Conservation (phyloP, 2,329 filamentous ascomycete genomes). For the Lizonia empirigonia region DNA sequence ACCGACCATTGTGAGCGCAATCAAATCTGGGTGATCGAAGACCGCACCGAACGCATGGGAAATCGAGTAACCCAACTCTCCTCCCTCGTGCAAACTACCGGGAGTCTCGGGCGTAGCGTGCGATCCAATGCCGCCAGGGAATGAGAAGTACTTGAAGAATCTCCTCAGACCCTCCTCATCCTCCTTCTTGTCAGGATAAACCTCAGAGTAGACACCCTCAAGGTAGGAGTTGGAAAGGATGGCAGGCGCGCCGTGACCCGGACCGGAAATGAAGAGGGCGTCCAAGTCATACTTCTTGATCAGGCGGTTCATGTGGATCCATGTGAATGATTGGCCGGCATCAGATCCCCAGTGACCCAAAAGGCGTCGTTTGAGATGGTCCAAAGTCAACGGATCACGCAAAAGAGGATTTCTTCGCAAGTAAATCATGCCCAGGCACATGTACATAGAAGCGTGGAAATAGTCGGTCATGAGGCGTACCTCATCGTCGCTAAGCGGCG, state of each 20-base stretch:
- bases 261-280: slow-evolving; percentile 74
- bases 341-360: slow-evolving; percentile 81
- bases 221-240: slow-evolving; percentile 78
- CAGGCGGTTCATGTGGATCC: slow-evolving; percentile 80
- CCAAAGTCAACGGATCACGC: slow-evolving; percentile 68
- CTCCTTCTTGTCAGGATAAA: slow-evolving; percentile 75
- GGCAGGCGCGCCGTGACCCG: slow-evolving; percentile 77
- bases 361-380: slow-evolving; percentile 75
- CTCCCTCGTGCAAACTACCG: slow-evolving; percentile 77
- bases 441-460: slow-evolving; percentile 75
- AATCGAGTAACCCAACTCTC: slow-evolving; percentile 80
- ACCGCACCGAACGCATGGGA: slow-evolving; percentile 80
- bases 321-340: slow-evolving; percentile 80
- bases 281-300: slow-evolving; percentile 81
- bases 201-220: slow-evolving; percentile 77
- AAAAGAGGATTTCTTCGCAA: slow-evolving; percentile 75
- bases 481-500: slow-evolving; percentile 68
- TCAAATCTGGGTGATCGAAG: slow-evolving; percentile 75
- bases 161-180: slow-evolving; percentile 71
- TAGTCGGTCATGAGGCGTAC: slow-evolving; percentile 72
- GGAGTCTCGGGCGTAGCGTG: slow-evolving; percentile 81
- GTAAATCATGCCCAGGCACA: slow-evolving; percentile 81
- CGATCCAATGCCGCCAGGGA: slow-evolving; percentile 77
- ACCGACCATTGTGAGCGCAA: slow-evolving; percentile 77
- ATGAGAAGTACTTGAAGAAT: slow-evolving; percentile 85